Base-by-base conservation (phyloP, 108 stramenopile genomes). In the Fistulifera pelliculosa region DNA sequence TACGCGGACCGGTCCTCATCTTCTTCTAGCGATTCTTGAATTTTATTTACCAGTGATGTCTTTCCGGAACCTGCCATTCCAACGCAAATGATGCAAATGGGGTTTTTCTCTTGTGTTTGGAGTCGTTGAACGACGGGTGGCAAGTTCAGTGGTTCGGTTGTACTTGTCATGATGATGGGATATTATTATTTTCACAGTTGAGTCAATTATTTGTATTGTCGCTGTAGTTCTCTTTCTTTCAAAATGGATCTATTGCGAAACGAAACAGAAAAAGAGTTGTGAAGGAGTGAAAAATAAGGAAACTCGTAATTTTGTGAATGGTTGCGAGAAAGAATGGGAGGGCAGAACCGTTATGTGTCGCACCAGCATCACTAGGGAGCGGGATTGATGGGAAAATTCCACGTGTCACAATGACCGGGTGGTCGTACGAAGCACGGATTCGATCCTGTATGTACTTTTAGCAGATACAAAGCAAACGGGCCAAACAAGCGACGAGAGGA, bases 11-110 rank as follows among this genome's bases (percentile, higher is more conserved):
- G 38, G 2, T 31, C 58, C 14, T 53, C 54, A 41, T 56, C 31
- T 31, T 58, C 64, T 21, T 69, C 70, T 35, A 69, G 64, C n/a
- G 80, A 80, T 47, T 66, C 55, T 47, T 81, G 81, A 18, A 93
- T 70, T 43, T 74, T 78, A 0, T 80, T 61, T 76, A 93, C 76
- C 14, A 93, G 63, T 1, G 92, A 92, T 0, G 92, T 90, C 65
- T 96, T 96, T 11, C 95, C 95, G 38, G 71, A 72, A 0, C 95
- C 95, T 3, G 95, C 95, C 95, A 96, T 96, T 27, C 95, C 95
- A 0, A 94, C 83, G 4, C 94, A 70, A 45, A 96, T 68, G 15
- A 89, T 74, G 64, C 82, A 84, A 39, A 80, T 75, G 7, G 90
- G 90, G 42, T 76, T 39, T 44, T 74, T 64, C 40, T 60, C 14